Base-by-base conservation (phyloP, 148 eudicot species). In the Polygonum aviculare region DNA sequence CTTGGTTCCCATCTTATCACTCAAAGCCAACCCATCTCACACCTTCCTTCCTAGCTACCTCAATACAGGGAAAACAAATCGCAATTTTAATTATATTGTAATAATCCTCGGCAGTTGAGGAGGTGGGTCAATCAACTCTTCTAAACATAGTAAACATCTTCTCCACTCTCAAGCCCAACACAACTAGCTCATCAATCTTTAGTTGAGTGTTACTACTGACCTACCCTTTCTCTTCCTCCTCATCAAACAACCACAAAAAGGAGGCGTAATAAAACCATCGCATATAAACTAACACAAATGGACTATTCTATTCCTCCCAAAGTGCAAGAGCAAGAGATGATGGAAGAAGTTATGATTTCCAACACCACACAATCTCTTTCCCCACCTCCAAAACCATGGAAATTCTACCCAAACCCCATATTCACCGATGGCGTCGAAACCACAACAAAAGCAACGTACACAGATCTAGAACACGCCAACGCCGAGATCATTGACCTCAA, bases 361-460 rank as follows among this genome's bases (percentile, higher is more conserved):
- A 9, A 21, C 33, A 10, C 65, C 35, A 54, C 19, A 54, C 19
- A 54, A 54, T 16, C 26, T 19, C 60, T 18, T 18, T 54, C 60
- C 22, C 60, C 9, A 54, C n/a, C 26, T 15, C 11, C 35, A 7
- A 22, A 59, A 62, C 69, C 69, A 26, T 31, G 69, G 69, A 62
- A 62, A n/a, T 14, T 62, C 69, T 62, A 62, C 69, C 38, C 26
- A 14, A 62, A 62, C 39, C 69, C 69, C 69, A 26, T 62, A 62
- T 62, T 59, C 67, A 10, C 67, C 12, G 8, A 7, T 4, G 1
- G 14, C 67, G 4, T 15, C 19, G 57, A 50, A 50, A 50, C 54
- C 54, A 50, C 54, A 50, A 14, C 21, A 18, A 54, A 7, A n/a
- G n/a, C 60, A 2, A 0, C 22, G 12, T 2, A 22, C 1, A 21